Evolutionary conservation across 305 asterid genomes (phyloP).

Genomic region (Fraxinus sp.): DNA sequence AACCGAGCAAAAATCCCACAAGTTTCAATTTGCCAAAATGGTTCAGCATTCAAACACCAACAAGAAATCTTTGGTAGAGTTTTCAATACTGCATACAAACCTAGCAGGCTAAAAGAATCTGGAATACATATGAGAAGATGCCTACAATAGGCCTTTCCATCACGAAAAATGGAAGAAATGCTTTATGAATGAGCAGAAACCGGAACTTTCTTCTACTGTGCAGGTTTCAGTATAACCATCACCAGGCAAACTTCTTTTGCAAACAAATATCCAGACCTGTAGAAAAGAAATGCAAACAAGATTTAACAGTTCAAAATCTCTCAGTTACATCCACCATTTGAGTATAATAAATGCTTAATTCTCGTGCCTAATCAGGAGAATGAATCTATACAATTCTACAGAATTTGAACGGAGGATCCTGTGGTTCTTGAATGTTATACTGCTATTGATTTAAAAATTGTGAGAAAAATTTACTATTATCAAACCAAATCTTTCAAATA

Average conservation of each 20-base stretch:
- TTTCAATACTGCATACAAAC: neutral
- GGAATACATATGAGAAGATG: neutral
- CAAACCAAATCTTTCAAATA: neutral
- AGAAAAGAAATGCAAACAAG: neutral
- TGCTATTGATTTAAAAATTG: neutral
- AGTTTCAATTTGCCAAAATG: neutral
- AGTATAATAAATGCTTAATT: neutral
- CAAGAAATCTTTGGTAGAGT: neutral
- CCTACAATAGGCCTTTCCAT: neutral
- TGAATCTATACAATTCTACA: neutral
- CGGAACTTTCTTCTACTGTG: neutral
- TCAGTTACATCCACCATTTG: neutral
- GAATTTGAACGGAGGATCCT: neutral
- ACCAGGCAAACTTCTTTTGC: slow-evolving; percentile 11
- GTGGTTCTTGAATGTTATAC: neutral
- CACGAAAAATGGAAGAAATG: neutral
- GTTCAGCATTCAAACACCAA: slow-evolving; percentile 6
- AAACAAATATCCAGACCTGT: slow-evolving; percentile 23
- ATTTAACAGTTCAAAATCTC: neutral
- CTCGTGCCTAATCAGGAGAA: neutral
- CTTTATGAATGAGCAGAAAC: neutral
- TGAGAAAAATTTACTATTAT: neutral
- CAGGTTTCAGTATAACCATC: slow-evolving; percentile 17
- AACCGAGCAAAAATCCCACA: slow-evolving; percentile 3
- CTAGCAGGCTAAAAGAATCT: neutral